A percentile compares a stretch with the other conserved stretches of the same genome.
Evolutionary conservation across 1,284 basidiomycete species (phyloP).

Genomic region (Rhodotorula sp.): DNA sequence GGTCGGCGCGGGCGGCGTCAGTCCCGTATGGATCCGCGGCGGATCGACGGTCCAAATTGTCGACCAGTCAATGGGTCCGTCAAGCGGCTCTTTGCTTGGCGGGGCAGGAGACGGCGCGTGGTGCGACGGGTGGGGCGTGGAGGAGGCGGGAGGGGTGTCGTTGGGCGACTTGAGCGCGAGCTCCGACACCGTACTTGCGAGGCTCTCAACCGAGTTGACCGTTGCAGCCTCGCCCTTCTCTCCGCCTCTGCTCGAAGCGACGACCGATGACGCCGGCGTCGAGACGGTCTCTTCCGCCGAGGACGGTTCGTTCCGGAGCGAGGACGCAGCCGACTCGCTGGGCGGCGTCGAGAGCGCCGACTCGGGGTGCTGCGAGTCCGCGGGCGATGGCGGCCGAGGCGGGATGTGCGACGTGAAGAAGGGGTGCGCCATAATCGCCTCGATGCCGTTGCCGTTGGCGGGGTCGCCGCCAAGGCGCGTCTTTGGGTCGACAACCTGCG

Average conservation of each 20-base stretch:
- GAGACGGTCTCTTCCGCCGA: background rate
- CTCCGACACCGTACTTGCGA: background rate
- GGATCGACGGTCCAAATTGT: slow-evolving; percentile 67
- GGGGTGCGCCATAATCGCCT: slow-evolving; percentile 68
- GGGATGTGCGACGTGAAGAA: slow-evolving; percentile 61
- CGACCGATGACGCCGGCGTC: background rate
- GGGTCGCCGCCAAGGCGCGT: slow-evolving; percentile 67
- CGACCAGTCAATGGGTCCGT: slow-evolving; percentile 62
- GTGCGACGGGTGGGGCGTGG: background rate
- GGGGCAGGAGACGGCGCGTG: background rate
- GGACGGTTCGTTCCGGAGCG: background rate
- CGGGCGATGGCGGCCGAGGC: background rate
- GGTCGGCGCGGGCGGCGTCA: slow-evolving; percentile 34
- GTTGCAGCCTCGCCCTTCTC: background rate
- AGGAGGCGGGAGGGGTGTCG: background rate
- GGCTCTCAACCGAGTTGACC: background rate
- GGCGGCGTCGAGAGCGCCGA: background rate
- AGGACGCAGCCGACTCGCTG: background rate
- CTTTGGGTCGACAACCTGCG: slow-evolving; percentile 63
- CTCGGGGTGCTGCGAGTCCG: background rate
- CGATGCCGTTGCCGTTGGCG: slow-evolving; percentile 54
- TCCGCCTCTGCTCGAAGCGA: background rate
- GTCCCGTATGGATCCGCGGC: slow-evolving; percentile 53
- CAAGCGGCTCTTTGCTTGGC: slow-evolving; percentile 1
- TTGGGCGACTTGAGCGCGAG: background rate